Base-by-base conservation (phyloP, 2,329 filamentous ascomycete genomes). In the Dactylella cylindrospora region DNA sequence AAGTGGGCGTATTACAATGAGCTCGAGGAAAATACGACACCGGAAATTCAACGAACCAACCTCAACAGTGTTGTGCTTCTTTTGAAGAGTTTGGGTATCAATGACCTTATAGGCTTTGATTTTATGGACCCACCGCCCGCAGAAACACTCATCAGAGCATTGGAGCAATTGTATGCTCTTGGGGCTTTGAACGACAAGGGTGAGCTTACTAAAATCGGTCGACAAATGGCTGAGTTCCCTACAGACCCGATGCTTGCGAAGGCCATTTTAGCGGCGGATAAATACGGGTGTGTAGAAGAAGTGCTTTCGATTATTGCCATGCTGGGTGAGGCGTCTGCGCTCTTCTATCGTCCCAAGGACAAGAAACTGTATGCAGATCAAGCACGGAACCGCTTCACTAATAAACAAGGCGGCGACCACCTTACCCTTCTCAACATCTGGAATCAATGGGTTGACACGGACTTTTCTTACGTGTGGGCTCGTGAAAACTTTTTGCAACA, bases 321-420 rank as follows among this genome's bases (percentile, higher is more conserved):
- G 88, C 80, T 97, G 0, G 84, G 86, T 62, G 93, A 97, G 74
- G 83, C 88, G 1, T 89, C 85, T 3, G 85, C 90, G 0, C 80
- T 98, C 3, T 98, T 96, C 77, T 95, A 94, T 79, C 81, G 90
- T 0, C 90, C 93, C 15, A 95, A 96, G 71, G 90, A 98, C 75
- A 96, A 97, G 77, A 95, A 95, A 72, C 85, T 96, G 22, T 88
- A 96, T 70, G 93, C 93, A 9, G 91, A 98, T 72, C 88, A 86
- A 64, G 93, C 93, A 0, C 84, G 90, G 10, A 85, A 86, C 28
- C 83, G 91, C 1, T 97, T 97, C 74, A 95, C 89, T 0, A 78
- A 91, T 71, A 88, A 89, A 68, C 90, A 94, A 64, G 90, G 90
- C 28, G 93, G 93, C 33, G 93, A 98, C 71, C 88, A 95, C 69